Conservation (phyloP, 495 filamentous ascomycete genomes). For the Sphaerosporella brunnea region DNA sequence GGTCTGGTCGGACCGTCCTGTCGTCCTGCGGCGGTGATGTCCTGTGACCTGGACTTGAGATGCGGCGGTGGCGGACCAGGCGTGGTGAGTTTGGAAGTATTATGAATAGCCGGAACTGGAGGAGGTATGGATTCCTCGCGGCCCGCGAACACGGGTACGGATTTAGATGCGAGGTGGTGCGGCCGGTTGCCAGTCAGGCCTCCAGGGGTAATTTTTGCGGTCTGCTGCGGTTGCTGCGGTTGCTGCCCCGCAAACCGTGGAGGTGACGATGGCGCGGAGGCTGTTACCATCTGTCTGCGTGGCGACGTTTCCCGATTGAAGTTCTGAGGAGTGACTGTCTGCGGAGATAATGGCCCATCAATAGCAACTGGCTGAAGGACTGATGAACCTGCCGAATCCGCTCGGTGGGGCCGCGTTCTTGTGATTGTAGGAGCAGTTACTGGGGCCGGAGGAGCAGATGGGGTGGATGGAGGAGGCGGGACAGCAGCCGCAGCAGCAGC, state of each 20-base stretch:
- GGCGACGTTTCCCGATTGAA: conserved; percentile 9
- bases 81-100: not conserved
- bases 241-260: conserved; percentile 7
- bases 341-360: conserved; percentile 2
- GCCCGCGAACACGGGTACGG: conserved; percentile 23
- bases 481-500: conserved; percentile 5
- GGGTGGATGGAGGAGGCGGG: conserved; percentile 15
- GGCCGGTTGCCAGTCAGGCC: conserved; percentile 15
- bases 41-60: conserved; percentile 18
- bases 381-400: conserved; percentile 17
- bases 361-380: conserved; percentile 11
- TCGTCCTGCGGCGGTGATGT: conserved; percentile 11
- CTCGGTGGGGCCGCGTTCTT: conserved; percentile 14
- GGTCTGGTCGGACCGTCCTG: not conserved
- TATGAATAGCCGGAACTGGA: not conserved
- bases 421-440: conserved; percentile 3
- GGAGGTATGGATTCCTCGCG: conserved; percentile 4
- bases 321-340: not conserved
- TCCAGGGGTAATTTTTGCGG: not conserved
- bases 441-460: conserved; percentile 7
- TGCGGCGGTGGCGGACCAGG: conserved; percentile 13
- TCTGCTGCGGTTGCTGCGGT: not conserved
- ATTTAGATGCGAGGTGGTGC: conserved; percentile 25
- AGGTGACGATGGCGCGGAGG: conserved; percentile 22
- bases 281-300: conserved; percentile 11